Conservation (phyloP, 1,139 yeast genomes). For the Zhuliangozyma blackwelliae region DNA sequence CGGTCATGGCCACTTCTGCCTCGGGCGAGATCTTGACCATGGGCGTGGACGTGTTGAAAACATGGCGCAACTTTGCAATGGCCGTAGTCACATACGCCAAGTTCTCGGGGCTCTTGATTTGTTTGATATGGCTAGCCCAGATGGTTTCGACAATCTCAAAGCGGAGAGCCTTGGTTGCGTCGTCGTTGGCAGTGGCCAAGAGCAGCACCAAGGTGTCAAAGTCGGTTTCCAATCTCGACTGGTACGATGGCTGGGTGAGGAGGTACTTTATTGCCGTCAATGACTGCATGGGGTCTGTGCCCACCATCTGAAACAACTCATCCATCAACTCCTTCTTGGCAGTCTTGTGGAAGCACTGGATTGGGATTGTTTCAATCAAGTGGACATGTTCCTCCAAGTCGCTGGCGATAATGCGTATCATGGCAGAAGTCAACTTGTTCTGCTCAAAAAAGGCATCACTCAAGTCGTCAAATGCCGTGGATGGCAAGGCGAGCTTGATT, state of each 20-base stretch:
- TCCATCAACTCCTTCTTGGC: slow-evolving; percentile 38
- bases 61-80: slow-evolving; percentile 4
- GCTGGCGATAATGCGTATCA: slow-evolving; percentile 19
- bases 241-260: slow-evolving; percentile 46
- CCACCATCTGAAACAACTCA: slow-evolving; percentile 16
- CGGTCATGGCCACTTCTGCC: slow-evolving; percentile 15
- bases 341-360: slow-evolving; percentile 44
- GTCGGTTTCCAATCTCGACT: slow-evolving; percentile 46
- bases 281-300: slow-evolving; percentile 6
- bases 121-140: slow-evolving; percentile 28
- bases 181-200: slow-evolving; percentile 12
- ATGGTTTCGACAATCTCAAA: slow-evolving; percentile 19
- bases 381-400: slow-evolving; percentile 3
- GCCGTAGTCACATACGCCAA: slow-evolving; percentile 12
- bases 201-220: slow-evolving; percentile 19
- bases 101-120: slow-evolving; percentile 17
- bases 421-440: slow-evolving; percentile 17
- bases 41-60: too few species aligned
- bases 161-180: slow-evolving; percentile 12
- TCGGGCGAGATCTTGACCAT: not conserved
- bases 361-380: slow-evolving; percentile 34
- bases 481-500: slow-evolving; percentile 2
- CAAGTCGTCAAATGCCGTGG: not conserved
- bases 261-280: slow-evolving; percentile 28
- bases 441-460: slow-evolving; percentile 42